Evolutionary conservation across 1,284 basidiomycete genomes (phyloP), one percentile per base, ranked within the genome.

Genomic region (Ceratobasidium papillatum): DNA sequence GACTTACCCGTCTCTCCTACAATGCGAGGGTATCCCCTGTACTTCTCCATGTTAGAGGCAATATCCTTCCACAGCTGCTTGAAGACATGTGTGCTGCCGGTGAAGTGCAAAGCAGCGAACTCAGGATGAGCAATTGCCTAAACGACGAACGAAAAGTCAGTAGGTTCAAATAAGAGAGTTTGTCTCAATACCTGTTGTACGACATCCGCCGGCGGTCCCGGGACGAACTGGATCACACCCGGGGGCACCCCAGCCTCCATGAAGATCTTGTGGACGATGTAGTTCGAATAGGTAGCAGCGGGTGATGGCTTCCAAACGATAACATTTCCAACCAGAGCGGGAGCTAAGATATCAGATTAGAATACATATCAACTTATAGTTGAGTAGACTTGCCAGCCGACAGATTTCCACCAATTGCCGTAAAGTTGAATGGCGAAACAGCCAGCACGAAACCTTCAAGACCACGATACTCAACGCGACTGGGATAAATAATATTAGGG

Each of bases 361-460:
- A n/a, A 56, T 36, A 25, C 25, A 17, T 51, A 36, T 27, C 19
- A 54, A n/a, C 68, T 59, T n/a, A 17, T 45, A 66, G 62, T 34
- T 64, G 1, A 51, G 36, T 47, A 17, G n/a, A 82, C 87, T 62
- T 76, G 90, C 91, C 85, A 81, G 88, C 91, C 3, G 89, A 90
- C 51, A 98, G 91, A 83, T 98, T 98, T 30, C 94, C 96, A 74
- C 94, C 96, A 77, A 98, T 98, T 36, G 96, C 96, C 62, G 96
- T 98, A 81, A 98, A 99, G 87, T 99, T 99, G 87, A 99, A 99
- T 0, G 97, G 97, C 4, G 97, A 96, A 52, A 99, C 93, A 17
- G 98, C 97, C 65, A 99, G 89, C 38, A 99, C 94, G 84, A 99
- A 99, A 36, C 97, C 98, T 84, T 99, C 97, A 25, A 99, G 88